Conservation (phyloP, 768 basidiomycete genomes). For the Clathrus columnatus region DNA sequence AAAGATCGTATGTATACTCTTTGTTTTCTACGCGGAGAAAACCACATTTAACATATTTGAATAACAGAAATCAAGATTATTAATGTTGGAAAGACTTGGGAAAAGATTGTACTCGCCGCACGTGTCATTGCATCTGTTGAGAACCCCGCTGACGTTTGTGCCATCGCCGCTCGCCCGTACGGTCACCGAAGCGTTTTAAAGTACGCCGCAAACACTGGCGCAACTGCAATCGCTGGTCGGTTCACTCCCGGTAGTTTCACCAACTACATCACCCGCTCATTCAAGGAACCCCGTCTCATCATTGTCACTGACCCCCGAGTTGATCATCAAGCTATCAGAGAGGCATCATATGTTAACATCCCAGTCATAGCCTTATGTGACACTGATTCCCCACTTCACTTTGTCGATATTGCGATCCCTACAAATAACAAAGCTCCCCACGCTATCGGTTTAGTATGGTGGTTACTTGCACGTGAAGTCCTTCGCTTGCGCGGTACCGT, state of each 20-base stretch:
- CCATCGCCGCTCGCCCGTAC: slow-evolving; percentile 96
- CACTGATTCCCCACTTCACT: slow-evolving; percentile 95
- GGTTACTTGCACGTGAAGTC: slow-evolving; percentile 94
- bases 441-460: slow-evolving; percentile 95
- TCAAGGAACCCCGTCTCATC: slow-evolving; percentile 99
- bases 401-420: slow-evolving; percentile 97
- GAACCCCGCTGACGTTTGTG: slow-evolving; percentile 96
- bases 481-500: slow-evolving; percentile 92
- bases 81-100: slow-evolving; percentile 99
- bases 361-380: slow-evolving; percentile 99
- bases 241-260: slow-evolving; percentile 99
- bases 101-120: slow-evolving; percentile 96
- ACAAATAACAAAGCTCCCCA: slow-evolving; percentile 99
- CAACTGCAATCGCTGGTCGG: slow-evolving; percentile 96
- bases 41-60: slow-evolving; percentile 9
- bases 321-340: slow-evolving; percentile 99
- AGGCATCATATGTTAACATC: slow-evolving; percentile 99
- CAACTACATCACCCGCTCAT: slow-evolving; percentile 99
- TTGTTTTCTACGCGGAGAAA: background rate
- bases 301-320: slow-evolving; percentile 98
- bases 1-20: slow-evolving; percentile 65
- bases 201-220: slow-evolving; percentile 95
- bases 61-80: slow-evolving; percentile 83
- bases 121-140: slow-evolving; percentile 96
- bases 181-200: slow-evolving; percentile 99